Evolutionary conservation across 805 yeast species (phyloP).

Genomic region (Saccharomycopsis oosterbeekiorum): DNA sequence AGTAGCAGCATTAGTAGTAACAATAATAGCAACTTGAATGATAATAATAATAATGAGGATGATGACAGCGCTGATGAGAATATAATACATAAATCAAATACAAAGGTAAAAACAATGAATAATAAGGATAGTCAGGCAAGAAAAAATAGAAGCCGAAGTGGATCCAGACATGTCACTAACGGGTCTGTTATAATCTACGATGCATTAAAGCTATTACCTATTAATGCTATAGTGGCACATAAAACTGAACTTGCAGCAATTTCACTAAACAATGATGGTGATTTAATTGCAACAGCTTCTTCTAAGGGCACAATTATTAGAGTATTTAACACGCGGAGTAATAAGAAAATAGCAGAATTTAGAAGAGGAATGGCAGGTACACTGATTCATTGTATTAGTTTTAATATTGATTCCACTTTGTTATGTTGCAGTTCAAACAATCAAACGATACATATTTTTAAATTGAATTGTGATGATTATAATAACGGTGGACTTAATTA

Average conservation of each 20-base stretch:
- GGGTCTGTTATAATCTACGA: slow-evolving; percentile 79
- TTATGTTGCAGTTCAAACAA: slow-evolving; percentile 52
- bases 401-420: slow-evolving; percentile 39
- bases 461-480: slow-evolving; percentile 25
- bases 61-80: background rate
- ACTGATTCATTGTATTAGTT: slow-evolving; percentile 40
- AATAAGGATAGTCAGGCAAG: slow-evolving; percentile 10
- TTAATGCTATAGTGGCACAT: slow-evolving; percentile 81
- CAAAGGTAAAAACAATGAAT: slow-evolving; percentile 1
- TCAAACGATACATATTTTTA: slow-evolving; percentile 57
- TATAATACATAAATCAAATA: background rate
- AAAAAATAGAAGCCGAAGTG: slow-evolving; percentile 19
- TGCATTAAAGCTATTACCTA: slow-evolving; percentile 59
- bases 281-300: slow-evolving; percentile 79
- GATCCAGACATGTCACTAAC: slow-evolving; percentile 12
- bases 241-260: slow-evolving; percentile 63
- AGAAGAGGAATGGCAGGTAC: slow-evolving; percentile 71
- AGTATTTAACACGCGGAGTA: slow-evolving; percentile 57
- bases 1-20: background rate
- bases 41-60: background rate
- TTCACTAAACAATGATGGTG: slow-evolving; percentile 64
- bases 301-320: slow-evolving; percentile 84
- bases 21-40: background rate
- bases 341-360: slow-evolving; percentile 53
- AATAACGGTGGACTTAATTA: background rate